Evolutionary conservation across 2,329 filamentous ascomycete species (phyloP), one percentile per base, ranked within the genome.

Genomic region (Phialocephala subalpina): DNA sequence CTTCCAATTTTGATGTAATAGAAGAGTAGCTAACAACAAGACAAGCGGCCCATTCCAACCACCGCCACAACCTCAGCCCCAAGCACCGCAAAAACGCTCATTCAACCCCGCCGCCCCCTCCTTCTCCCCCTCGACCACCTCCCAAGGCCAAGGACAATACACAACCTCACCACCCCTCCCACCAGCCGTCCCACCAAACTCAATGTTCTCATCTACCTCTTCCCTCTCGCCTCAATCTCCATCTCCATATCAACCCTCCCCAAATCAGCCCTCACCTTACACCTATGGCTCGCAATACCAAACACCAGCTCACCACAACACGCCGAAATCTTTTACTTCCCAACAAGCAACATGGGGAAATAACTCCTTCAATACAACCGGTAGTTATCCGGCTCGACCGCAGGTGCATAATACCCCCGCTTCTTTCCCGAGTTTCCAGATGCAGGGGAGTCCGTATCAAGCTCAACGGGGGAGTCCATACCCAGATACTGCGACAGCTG

Each of bases 51-150:
- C 45, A 11, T 49, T 49, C 45, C 45, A 49, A 49, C 45, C 45
- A 22, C 45, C 45, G 6, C 47, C 22, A 27, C 59, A 53, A 47
- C 42, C 42, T 60, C 47, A 42, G 27, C 57, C 56, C 2, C 52
- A 38, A 58, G 53, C 42, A 65, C 29, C 3, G 2, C 47, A 29
- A 29, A 36, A 36, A 49, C 52, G 55, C 33, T 18, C 55, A 33
- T 71, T 71, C 63, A 71, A 73, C 47, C 70, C 71, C 12, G 60
- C 58, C 16, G 68, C 66, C 1, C 69, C 70, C 2, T 52, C 69
- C 1, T 73, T 74, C 65, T 61, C 67, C 2, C 66, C 70, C 6
- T 66, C 64, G 0, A 22, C 47, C 1, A n/a, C n/a, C n/a, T n/a
- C 52, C 65, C 2, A 20, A 33, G 3, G 9, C 25, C 8, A 47